Evolutionary conservation across 192 early-diverging fungal genomes (phyloP).

Genomic region (Cetraspora pellucida): DNA sequence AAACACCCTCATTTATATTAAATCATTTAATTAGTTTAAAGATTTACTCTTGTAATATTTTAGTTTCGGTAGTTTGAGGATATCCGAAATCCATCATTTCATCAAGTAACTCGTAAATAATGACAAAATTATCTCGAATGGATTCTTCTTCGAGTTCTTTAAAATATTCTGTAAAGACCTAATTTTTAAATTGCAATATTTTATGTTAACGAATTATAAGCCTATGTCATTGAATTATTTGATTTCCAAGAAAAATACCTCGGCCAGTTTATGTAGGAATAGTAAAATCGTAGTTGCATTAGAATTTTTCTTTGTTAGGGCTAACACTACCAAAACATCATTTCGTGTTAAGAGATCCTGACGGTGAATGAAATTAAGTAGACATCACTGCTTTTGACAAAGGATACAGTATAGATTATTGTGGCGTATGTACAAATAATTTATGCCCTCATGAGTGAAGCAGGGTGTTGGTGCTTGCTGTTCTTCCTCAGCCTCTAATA

Average conservation of each 20-base stretch:
- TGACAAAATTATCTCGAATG: constrained; percentile 89
- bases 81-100: constrained; percentile 95
- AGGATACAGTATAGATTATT: constrained; percentile 91
- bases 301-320: constrained; percentile 95
- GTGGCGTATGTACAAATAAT: constrained; percentile 92
- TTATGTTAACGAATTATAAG: neutral
- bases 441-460: constrained; percentile 94
- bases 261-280: constrained; percentile 87
- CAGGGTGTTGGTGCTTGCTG: constrained; percentile 86
- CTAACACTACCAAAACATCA: constrained; percentile 68
- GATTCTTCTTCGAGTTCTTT: constrained; percentile 88
- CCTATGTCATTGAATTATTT: neutral
- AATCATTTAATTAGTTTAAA: neutral
- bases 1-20: constrained; percentile 4
- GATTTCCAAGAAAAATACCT: neutral
- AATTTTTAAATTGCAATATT: constrained; percentile 45
- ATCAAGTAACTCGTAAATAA: constrained; percentile 87
- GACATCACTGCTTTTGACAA: neutral
- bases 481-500: constrained; percentile 92
- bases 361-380: no score
- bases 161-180: constrained; percentile 94
- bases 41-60: constrained; percentile 76
- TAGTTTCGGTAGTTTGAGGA: constrained; percentile 87
- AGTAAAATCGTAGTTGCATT: constrained; percentile 94
- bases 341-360: neutral